Percentiles rank a stretch among this genome's conserved stretches.
Conservation (phyloP, 2,329 filamentous ascomycete genomes). For the Nigrospora sphaerica region DNA sequence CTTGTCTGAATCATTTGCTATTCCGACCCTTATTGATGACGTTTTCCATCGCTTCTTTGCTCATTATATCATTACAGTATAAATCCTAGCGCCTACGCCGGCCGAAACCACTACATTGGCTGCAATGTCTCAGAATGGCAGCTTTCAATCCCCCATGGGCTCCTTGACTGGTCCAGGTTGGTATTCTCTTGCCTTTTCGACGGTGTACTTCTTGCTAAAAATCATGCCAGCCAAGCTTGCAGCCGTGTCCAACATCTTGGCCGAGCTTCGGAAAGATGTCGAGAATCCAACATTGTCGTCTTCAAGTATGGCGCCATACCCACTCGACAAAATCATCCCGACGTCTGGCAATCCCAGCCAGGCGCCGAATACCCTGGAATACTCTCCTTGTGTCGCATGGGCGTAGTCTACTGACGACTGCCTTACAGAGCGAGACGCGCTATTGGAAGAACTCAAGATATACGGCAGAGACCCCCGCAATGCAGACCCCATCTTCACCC, state of each 20-base stretch:
- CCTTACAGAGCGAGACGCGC: constrained; percentile 51
- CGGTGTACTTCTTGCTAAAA: too few relatives aligned
- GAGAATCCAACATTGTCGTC: constrained; percentile 20
- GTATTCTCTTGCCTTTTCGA: background rate
- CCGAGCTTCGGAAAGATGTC: constrained; percentile 6
- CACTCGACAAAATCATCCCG: constrained; percentile 4
- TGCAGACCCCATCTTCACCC: constrained; percentile 79
- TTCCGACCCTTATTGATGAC: too few relatives aligned
- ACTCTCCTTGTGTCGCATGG: too few relatives aligned
- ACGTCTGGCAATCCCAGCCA: too few relatives aligned
- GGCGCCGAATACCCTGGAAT: too few relatives aligned
- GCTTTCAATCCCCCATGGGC: constrained; percentile 2
- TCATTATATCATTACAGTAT: too few relatives aligned
- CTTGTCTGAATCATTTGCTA: too few relatives aligned
- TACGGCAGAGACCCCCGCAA: constrained; percentile 65
- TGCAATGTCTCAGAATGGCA: constrained; percentile 1
- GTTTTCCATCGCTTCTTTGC: too few relatives aligned
- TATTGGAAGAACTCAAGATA: constrained; percentile 66
- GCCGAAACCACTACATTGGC: background rate
- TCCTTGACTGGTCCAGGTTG: constrained; percentile 6
- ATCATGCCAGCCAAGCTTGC: constrained; percentile 3
- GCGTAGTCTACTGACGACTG: constrained; percentile 5
- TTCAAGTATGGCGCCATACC: constrained; percentile 6
- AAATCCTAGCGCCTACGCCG: too few relatives aligned
- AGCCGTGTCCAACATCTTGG: constrained; percentile 6